phyloP scores from a whole-genome alignment of 441 rosid species.

The Pelargonium fulgidum region DNA sequence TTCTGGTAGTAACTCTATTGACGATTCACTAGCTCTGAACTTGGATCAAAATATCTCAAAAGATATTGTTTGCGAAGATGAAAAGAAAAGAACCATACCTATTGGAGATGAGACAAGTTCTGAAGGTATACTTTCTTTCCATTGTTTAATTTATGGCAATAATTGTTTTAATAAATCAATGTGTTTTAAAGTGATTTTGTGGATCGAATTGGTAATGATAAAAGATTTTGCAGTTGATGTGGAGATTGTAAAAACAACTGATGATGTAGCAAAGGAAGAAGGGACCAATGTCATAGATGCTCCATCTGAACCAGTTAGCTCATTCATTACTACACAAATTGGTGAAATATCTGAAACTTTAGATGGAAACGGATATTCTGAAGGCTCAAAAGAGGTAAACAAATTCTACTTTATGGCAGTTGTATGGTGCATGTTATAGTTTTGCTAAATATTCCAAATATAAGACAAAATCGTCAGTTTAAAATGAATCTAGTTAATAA shows the following conservation, averaged over 20 bases:
- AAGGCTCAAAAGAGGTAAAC: slow-evolving; percentile 36
- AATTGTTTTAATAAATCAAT: slow-evolving; percentile 11
- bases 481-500: not conserved
- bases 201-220: not conserved
- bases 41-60: slow-evolving; percentile 20
- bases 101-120: slow-evolving; percentile 24
- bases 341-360: slow-evolving; percentile 27
- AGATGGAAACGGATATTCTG: slow-evolving; percentile 24
- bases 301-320: slow-evolving; percentile 27
- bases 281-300: slow-evolving; percentile 28
- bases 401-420: slow-evolving; percentile 16
- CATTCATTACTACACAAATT: slow-evolving; percentile 19
- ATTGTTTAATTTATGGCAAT: slow-evolving; percentile 18
- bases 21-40: slow-evolving; percentile 24
- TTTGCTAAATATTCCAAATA: not conserved
- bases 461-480: not conserved
- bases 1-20: slow-evolving; percentile 25
- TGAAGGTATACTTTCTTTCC: slow-evolving; percentile 36
- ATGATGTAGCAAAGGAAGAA: slow-evolving; percentile 32
- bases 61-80: slow-evolving; percentile 25
- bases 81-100: slow-evolving; percentile 22
- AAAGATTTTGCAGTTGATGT: slow-evolving; percentile 30
- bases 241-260: slow-evolving; percentile 29
- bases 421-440: not conserved
- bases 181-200: slow-evolving; percentile 11